Percentiles rank a stretch among this genome's conserved stretches.
phyloP scores from a whole-genome alignment of 306 rosid genomes.

The Casuarina equisetifolia region DNA sequence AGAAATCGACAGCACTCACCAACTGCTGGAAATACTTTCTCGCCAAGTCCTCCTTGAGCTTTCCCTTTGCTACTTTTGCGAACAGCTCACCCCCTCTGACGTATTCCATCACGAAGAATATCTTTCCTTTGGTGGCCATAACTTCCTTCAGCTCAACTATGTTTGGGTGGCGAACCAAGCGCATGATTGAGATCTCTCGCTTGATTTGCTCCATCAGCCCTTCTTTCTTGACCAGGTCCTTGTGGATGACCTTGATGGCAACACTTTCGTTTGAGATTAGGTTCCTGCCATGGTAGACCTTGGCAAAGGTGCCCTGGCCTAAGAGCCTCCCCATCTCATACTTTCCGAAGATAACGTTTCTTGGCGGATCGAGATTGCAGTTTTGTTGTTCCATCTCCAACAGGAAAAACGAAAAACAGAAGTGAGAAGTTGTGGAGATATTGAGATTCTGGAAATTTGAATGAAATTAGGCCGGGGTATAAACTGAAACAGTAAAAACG shows the following conservation, averaged over 20 bases:
- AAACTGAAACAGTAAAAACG: slow-evolving; percentile 16
- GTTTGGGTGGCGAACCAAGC: slow-evolving; percentile 67
- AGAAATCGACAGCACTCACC: slow-evolving; percentile 66
- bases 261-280: slow-evolving; percentile 56
- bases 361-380: not conserved
- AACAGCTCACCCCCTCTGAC: slow-evolving; percentile 72
- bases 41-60: slow-evolving; percentile 54
- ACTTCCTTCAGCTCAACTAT: slow-evolving; percentile 79
- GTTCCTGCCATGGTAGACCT: slow-evolving; percentile 57
- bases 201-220: slow-evolving; percentile 65
- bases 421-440: not conserved
- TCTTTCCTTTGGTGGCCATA: slow-evolving; percentile 74
- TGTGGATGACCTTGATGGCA: slow-evolving; percentile 70
- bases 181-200: slow-evolving; percentile 77
- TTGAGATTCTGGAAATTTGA: not conserved
- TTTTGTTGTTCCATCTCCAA: slow-evolving; percentile 29
- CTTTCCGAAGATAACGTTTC: slow-evolving; percentile 55
- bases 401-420: not conserved
- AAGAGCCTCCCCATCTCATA: slow-evolving; percentile 74
- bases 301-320: slow-evolving; percentile 84
- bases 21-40: slow-evolving; percentile 74
- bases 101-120: slow-evolving; percentile 70
- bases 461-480: slow-evolving; percentile 7
- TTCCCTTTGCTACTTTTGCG: slow-evolving; percentile 51
- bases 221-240: slow-evolving; percentile 63